Conservation (phyloP, 2,329 filamentous ascomycete genomes). For the Elsinoe arachidis region DNA sequence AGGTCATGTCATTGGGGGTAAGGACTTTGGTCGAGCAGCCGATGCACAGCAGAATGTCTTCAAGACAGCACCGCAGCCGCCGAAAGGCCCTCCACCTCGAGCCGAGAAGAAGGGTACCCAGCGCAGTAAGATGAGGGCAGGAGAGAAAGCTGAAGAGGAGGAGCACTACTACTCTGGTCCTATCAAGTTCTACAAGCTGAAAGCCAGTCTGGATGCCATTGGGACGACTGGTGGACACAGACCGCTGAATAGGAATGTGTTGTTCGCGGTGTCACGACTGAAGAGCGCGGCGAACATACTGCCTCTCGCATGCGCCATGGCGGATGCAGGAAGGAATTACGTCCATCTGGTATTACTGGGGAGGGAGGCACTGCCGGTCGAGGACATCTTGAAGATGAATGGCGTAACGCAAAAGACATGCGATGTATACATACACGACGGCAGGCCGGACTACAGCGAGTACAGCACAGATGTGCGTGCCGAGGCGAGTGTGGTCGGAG, state of each 20-base stretch:
- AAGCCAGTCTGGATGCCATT: slow-evolving; percentile 53
- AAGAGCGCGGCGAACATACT: slow-evolving; percentile 64
- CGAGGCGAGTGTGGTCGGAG: slow-evolving; percentile 53
- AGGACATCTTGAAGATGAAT: slow-evolving; percentile 66
- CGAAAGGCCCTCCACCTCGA: slow-evolving; percentile 16
- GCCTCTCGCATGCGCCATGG: slow-evolving; percentile 84
- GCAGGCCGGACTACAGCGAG: slow-evolving; percentile 62
- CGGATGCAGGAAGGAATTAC: slow-evolving; percentile 54
- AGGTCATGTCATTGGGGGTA: slow-evolving; percentile 13
- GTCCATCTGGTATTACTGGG: slow-evolving; percentile 80
- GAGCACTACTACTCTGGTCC: slow-evolving; percentile 57
- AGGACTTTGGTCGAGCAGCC: slow-evolving; percentile 15
- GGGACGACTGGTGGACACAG: slow-evolving; percentile 45
- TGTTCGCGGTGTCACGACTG: slow-evolving; percentile 71
- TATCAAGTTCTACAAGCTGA: slow-evolving; percentile 60
- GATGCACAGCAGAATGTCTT: slow-evolving; percentile 30
- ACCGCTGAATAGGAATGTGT: slow-evolving; percentile 56
- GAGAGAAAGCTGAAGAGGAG: slow-evolving; percentile 20
- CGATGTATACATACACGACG: slow-evolving; percentile 61
- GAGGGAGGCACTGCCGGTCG: slow-evolving; percentile 58
- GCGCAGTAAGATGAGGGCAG: slow-evolving; percentile 20
- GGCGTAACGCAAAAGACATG: slow-evolving; percentile 62
- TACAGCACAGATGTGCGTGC: slow-evolving; percentile 64
- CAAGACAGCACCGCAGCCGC: slow-evolving; percentile 16
- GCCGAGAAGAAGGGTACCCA: slow-evolving; percentile 17